phyloP scores from a whole-genome alignment of 176 grass and related monocot genomes.

The Rhynchospora breviuscula region DNA sequence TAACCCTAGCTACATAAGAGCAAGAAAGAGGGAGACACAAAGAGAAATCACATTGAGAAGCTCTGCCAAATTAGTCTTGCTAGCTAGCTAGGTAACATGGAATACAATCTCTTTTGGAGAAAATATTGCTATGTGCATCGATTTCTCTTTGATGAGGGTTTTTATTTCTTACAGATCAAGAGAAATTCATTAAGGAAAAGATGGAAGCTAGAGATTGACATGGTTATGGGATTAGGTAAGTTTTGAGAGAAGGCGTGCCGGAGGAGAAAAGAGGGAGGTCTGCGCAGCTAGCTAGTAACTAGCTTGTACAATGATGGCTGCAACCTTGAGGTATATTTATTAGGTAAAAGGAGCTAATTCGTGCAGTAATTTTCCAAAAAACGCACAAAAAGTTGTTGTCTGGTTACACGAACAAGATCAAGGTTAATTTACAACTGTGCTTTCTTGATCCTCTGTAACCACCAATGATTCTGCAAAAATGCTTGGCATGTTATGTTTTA shows the following conservation, averaged over 20 bases:
- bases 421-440: background rate
- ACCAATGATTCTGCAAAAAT: background rate
- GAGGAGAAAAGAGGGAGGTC: background rate
- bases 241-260: background rate
- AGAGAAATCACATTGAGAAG: background rate
- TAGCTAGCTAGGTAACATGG: background rate
- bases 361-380: constrained; percentile 1
- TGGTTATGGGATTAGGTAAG: background rate
- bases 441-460: constrained; percentile 1
- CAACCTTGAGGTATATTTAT: constrained; percentile 11
- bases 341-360: background rate
- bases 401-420: background rate
- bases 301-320: constrained; percentile 19
- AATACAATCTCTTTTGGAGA: background rate
- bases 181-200: background rate
- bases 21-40: background rate
- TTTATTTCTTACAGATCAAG: background rate
- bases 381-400: background rate
- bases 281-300: constrained; percentile 18
- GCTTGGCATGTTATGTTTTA: background rate
- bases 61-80: background rate
- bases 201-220: background rate
- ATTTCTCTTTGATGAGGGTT: background rate
- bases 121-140: background rate
- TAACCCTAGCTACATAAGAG: background rate